A percentile compares a stretch with the other conserved stretches of the same genome.
Conservation (phyloP, 2,329 filamentous ascomycete genomes). For the Polychaeton citri region DNA sequence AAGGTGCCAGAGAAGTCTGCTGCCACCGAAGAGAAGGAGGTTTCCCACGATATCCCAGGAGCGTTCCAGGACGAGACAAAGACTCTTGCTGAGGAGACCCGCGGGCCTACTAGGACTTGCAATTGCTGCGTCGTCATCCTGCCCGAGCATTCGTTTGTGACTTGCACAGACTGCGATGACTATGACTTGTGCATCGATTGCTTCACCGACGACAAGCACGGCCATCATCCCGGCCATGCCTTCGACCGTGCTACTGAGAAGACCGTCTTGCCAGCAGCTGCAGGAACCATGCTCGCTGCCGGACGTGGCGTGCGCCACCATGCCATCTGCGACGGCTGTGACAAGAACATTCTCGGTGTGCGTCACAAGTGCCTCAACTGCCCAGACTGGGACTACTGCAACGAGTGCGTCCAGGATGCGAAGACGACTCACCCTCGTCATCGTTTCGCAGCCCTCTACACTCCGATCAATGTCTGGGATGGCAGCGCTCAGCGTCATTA, state of each 20-base stretch:
- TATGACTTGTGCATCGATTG: conserved; percentile 84
- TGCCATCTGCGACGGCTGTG: conserved; percentile 89
- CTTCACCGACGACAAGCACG: conserved; percentile 63
- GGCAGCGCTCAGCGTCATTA: conserved; percentile 46
- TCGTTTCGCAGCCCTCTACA: conserved; percentile 79
- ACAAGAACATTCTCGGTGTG: conserved; percentile 72
- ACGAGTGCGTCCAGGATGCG: conserved; percentile 56
- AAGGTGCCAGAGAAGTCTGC: conserved; percentile 27
- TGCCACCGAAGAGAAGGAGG: conserved; percentile 15
- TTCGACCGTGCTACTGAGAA: conserved; percentile 59
- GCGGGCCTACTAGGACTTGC: conserved; percentile 50
- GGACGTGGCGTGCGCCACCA: conserved; percentile 73
- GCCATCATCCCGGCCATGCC: conserved; percentile 77
- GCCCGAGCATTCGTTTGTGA: conserved; percentile 67
- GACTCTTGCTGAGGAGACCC: conserved; percentile 19
- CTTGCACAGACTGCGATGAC: conserved; percentile 74
- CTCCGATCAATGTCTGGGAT: conserved; percentile 43
- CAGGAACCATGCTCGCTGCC: conserved; percentile 56
- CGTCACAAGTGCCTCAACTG: conserved; percentile 96
- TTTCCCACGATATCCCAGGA: conserved; percentile 24
- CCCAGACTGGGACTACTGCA: conserved; percentile 95
- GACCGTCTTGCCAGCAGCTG: conserved; percentile 45
- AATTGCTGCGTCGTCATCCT: conserved; percentile 53
- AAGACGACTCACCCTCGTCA: conserved; percentile 63
- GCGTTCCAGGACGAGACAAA: conserved; percentile 32